Evolutionary conservation across 306 rosid species (phyloP), one percentile per base, ranked within the genome.

Genomic region (cucumber (Cucumis sativus)): DNA sequence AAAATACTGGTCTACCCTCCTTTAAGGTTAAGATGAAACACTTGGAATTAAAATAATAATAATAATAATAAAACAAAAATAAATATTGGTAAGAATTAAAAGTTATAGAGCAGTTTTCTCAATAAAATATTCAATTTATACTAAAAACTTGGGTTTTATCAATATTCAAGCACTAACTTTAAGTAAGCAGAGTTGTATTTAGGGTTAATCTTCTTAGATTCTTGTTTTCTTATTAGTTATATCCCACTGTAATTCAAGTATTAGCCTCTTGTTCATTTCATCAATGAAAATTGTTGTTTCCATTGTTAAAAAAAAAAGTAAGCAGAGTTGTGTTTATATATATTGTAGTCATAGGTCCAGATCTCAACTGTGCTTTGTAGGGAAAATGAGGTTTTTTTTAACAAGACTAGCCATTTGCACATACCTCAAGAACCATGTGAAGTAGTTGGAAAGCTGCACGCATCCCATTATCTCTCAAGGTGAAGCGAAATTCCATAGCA

Each of bases 391-490:
- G 1, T 28, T 68, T 68, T 68, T 41, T 21, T 41, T n/a, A 70
- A 45, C 57, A 73, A 73, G 6, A 73, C 39, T 11, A 52, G 49
- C 63, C 63, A 73, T 30, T 73, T 54, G 59, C 63, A 54, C 63
- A 30, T 87, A 92, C 97, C 99, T 95, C 99, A 64, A 95, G 92
- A 30, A 95, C 99, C 99, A 95, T 95, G 82, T 95, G 99, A 83
- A 95, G 97, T 84, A 95, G 85, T 83, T 95, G 99, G 84, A 95
- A 95, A 84, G 99, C 99, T 4, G 99, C 98, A 62, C 92, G 92
- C 99, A 95, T 95, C 73, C 97, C 97, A 80, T 92, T 84, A 81
- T 95, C 97, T 86, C 98, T 86, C 79, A 95, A 84, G 71, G 97
- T 95, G 86, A 95, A 95, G 82, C 99, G 99, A 65, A 95, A 95